Evolutionary conservation across 495 filamentous ascomycete genomes (phyloP), one percentile per base, ranked within the genome.

Genomic region (Penicillium waksmanii): DNA sequence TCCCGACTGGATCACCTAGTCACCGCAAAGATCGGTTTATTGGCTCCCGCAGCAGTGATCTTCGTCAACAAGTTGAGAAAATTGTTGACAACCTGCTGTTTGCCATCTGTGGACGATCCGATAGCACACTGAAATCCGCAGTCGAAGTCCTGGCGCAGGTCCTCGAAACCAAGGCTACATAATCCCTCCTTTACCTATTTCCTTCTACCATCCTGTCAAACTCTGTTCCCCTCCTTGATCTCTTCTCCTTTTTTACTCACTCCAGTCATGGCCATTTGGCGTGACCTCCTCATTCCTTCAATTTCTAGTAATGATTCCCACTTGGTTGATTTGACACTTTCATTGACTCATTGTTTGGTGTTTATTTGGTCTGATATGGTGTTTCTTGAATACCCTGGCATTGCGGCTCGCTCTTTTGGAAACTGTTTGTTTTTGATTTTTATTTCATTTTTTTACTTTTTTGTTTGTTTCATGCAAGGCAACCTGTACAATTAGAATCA

Each of bases 71-170:
- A n/a, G 64, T 80, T 7, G 76, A 80, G 31, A 47, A 61, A 19
- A 77, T 77, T n/a, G 60, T 80, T 38, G 76, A 80, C 27, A 76
- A 76, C 23, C 48, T 80, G 1, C 60, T 80, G 3, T 74, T 77
- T 51, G 72, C 75, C 2, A 73, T 79, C 8, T 72, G 69, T 17
- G 75, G 77, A 4, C 68, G 71, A 47, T 62, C 68, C 0, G 76
- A 79, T 27, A 67, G 67, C 43, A 74, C 67, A 5, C 51, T 80
- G 19, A 78, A 75, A 65, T 66, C 76, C 5, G 72, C 77, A n/a
- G 67, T 79, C 5, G 66, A 75, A 46, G 77, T 78, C 18, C 61
- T 80, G 2, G 69, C 68, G 8, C 73, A 78, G 61, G 77, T 79
- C 12, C 71, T 80, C 25, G 77, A 80, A 61, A 66, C 64, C 35